Percentiles rank a stretch among this genome's conserved stretches.
These are phyloP conservation scores for Haplosporangium sp. DNA, from an alignment of 371 early-diverging fungal species.

Conservation along the genomic window DNA sequence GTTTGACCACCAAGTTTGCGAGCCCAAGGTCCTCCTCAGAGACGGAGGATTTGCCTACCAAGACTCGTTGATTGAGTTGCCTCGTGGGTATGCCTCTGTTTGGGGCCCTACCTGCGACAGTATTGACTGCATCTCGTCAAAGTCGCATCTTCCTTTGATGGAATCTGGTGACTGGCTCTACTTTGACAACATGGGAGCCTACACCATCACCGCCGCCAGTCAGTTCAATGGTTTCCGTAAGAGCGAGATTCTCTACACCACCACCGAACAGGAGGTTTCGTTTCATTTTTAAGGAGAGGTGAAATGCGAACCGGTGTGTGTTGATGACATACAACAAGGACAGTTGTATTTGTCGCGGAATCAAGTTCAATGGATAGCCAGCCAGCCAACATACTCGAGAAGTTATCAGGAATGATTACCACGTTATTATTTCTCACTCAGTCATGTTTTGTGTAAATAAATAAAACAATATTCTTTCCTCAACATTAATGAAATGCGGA, in stretches of 20 bases:
- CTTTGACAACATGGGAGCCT: constrained; percentile 97
- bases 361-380: not conserved
- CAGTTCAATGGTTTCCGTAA: constrained; percentile 94
- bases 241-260: constrained; percentile 88
- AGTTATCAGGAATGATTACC: not conserved
- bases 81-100: constrained; percentile 59
- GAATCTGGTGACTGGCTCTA: constrained; percentile 96
- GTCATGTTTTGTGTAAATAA: not conserved
- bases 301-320: constrained; percentile 15
- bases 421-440: not conserved
- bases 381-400: constrained; percentile 7
- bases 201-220: constrained; percentile 90
- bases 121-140: constrained; percentile 90
- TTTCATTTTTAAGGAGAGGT: constrained; percentile 10
- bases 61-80: constrained; percentile 20
- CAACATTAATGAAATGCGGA: not conserved
- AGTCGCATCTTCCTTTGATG: constrained; percentile 82
- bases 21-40: constrained; percentile 75
- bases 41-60: constrained; percentile 63
- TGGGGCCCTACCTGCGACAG: constrained; percentile 99
- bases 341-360: constrained; percentile 22
- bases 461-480: not conserved
- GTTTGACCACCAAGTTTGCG: constrained; percentile 93
- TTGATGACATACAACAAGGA: constrained; percentile 23
- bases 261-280: constrained; percentile 64